Percentiles rank a stretch among this genome's conserved stretches.
Evolutionary conservation across 1,284 basidiomycete species (phyloP).

Genomic region (Apiotrichum montevideense): DNA sequence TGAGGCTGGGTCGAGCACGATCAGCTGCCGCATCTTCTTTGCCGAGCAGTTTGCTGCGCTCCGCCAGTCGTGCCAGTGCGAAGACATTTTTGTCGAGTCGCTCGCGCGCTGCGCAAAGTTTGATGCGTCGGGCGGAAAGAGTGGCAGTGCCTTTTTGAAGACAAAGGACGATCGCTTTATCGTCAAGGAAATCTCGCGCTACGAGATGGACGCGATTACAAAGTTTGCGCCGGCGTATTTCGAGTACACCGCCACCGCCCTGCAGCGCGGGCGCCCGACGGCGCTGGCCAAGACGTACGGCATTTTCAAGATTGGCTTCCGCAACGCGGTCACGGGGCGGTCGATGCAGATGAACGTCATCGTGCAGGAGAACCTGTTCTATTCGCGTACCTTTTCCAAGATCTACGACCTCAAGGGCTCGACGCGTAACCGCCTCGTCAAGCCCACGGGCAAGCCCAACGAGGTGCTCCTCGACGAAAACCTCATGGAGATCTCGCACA

Average conservation of each 20-base stretch:
- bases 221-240: slow-evolving; percentile 98
- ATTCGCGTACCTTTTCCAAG: slow-evolving; percentile 83
- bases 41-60: slow-evolving; percentile 96
- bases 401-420: slow-evolving; percentile 95
- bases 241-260: slow-evolving; percentile 80
- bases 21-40: slow-evolving; percentile 91
- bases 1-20: slow-evolving; percentile 83
- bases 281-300: slow-evolving; percentile 96
- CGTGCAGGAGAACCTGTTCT: slow-evolving; percentile 97
- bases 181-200: slow-evolving; percentile 87
- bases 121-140: slow-evolving; percentile 93
- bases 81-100: slow-evolving; percentile 87
- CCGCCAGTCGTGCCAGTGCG: slow-evolving; percentile 84
- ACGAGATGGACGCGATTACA: slow-evolving; percentile 91
- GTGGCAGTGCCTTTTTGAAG: slow-evolving; percentile 93
- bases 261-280: slow-evolving; percentile 77
- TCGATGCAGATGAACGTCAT: slow-evolving; percentile 88
- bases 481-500: slow-evolving; percentile 45
- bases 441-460: slow-evolving; percentile 81
- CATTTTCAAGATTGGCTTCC: slow-evolving; percentile 91
- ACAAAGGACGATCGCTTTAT: slow-evolving; percentile 97
- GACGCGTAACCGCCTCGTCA: slow-evolving; percentile 83
- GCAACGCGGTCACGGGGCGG: slow-evolving; percentile 69
- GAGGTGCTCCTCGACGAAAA: slow-evolving; percentile 65
- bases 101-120: slow-evolving; percentile 92